These are phyloP conservation scores for Laguncularia racemosa DNA, from an alignment of 345 rosid species.

Conservation along the genomic window DNA sequence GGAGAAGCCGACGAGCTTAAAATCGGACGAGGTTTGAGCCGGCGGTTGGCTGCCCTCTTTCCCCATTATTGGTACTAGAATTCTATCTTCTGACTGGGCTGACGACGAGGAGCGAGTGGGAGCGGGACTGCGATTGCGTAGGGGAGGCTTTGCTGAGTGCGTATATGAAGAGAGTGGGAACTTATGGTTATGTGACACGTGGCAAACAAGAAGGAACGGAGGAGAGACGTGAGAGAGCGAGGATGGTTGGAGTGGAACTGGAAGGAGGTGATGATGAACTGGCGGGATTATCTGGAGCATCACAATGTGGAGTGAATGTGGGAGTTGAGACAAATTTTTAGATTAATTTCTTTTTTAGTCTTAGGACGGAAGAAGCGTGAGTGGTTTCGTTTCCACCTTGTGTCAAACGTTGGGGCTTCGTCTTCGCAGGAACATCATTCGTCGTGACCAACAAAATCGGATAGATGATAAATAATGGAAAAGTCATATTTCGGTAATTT, in stretches of 20 bases:
- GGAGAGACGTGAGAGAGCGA: too few relatives aligned
- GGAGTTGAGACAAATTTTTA: too few relatives aligned
- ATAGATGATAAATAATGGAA: too few relatives aligned
- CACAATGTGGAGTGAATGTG: too few relatives aligned
- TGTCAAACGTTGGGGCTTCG: too few relatives aligned
- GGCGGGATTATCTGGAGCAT: neutral
- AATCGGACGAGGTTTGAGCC: slow-evolving; percentile 8
- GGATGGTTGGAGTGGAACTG: neutral
- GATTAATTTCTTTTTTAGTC: too few relatives aligned
- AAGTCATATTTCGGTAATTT: too few relatives aligned
- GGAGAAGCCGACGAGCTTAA: slow-evolving; percentile 61
- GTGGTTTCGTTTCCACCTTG: too few relatives aligned
- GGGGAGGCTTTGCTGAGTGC: neutral
- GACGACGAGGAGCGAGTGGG: too few relatives aligned
- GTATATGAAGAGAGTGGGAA: neutral
- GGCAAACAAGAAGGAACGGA: slow-evolving; percentile 1
- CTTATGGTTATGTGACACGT: neutral
- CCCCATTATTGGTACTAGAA: slow-evolving; percentile 19
- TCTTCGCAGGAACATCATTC: too few relatives aligned
- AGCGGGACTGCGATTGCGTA: neutral
- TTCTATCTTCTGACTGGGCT: neutral
- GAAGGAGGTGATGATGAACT: neutral
- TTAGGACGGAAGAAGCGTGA: too few relatives aligned
- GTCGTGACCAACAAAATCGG: too few relatives aligned
- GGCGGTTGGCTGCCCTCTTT: slow-evolving; percentile 2